A percentile compares a stretch with the other conserved stretches of the same genome.
Evolutionary conservation across 257 asterid genomes (phyloP).

Genomic region (Mitragyna speciosa): DNA sequence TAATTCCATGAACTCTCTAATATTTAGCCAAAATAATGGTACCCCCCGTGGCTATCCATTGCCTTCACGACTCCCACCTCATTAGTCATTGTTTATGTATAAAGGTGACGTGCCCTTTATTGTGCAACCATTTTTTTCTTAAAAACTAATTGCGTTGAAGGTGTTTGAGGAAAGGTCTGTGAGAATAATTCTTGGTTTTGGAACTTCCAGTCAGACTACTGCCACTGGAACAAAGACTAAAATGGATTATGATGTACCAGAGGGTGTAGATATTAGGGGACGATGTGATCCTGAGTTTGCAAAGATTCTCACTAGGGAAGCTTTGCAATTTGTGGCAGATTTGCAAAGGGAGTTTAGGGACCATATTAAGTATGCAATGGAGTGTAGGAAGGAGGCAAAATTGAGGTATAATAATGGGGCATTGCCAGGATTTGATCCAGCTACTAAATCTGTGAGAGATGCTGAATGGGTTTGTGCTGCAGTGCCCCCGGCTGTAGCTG

Average conservation of each 20-base stretch:
- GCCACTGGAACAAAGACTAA: slow-evolving; percentile 30
- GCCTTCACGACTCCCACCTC: background rate
- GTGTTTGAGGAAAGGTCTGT: background rate
- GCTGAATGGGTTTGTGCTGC: slow-evolving; percentile 74
- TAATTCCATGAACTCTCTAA: slow-evolving; percentile 34
- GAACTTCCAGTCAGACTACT: slow-evolving; percentile 36
- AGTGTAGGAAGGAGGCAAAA: slow-evolving; percentile 69
- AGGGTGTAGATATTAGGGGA: slow-evolving; percentile 84
- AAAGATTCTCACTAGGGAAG: slow-evolving; percentile 54
- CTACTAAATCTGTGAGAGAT: slow-evolving; percentile 61
- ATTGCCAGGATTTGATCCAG: slow-evolving; percentile 75
- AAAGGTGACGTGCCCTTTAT: background rate
- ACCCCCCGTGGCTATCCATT: slow-evolving; percentile 33
- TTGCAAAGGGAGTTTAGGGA: slow-evolving; percentile 71
- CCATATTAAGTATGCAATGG: slow-evolving; percentile 77
- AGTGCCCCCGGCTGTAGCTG: slow-evolving; percentile 77
- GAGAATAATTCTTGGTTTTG: slow-evolving; percentile 61
- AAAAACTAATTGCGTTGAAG: background rate
- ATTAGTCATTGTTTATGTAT: background rate
- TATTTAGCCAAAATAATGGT: slow-evolving; percentile 23
- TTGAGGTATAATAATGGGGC: slow-evolving; percentile 60
- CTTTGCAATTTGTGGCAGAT: slow-evolving; percentile 64
- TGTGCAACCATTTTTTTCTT: background rate
- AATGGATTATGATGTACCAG: slow-evolving; percentile 68
- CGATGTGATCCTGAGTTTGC: slow-evolving; percentile 71